Evolutionary conservation across 495 filamentous ascomycete species (phyloP).

Genomic region (Neurospora sp.): DNA sequence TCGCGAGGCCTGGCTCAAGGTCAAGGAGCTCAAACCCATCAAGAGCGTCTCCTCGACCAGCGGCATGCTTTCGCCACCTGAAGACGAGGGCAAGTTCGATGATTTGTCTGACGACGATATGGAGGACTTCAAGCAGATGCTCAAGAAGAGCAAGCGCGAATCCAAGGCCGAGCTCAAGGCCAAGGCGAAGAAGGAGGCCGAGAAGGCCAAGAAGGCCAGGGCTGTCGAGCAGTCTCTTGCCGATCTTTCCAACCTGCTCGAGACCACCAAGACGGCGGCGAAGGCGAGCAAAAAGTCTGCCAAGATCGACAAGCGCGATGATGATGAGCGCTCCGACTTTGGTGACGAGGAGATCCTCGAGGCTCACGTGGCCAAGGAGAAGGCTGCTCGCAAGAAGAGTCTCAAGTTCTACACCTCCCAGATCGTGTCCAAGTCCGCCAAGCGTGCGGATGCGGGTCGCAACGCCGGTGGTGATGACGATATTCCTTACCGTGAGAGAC

Average conservation of each 20-base stretch:
- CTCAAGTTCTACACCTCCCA: conserved; percentile 96
- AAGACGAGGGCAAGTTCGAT: conserved; percentile 11
- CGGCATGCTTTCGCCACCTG: conserved; percentile 26
- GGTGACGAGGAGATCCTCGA: conserved; percentile 46
- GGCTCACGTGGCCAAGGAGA: conserved; percentile 55
- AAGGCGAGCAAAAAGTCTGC: conserved; percentile 24
- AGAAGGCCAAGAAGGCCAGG: conserved; percentile 32
- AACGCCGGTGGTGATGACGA: conserved; percentile 86
- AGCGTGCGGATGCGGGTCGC: conserved; percentile 67
- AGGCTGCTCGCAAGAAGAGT: conserved; percentile 73
- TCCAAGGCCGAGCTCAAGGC: conserved; percentile 22
- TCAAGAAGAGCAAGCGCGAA: conserved; percentile 18
- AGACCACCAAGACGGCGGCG: conserved; percentile 28
- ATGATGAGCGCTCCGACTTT: conserved; percentile 56
- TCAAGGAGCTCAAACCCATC: conserved; percentile 46
- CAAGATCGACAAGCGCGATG: conserved; percentile 13
- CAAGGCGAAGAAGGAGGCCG: conserved; percentile 19
- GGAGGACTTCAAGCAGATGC: conserved; percentile 12
- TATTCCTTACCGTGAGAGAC: conserved; percentile 79
- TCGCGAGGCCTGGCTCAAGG: conserved; percentile 67
- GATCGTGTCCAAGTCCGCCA: conserved; percentile 83
- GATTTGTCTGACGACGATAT: conserved; percentile 12
- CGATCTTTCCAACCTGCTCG: conserved; percentile 34
- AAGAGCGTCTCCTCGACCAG: conserved; percentile 7
- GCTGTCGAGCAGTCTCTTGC: conserved; percentile 39